A percentile compares a stretch with the other conserved stretches of the same genome.
Evolutionary conservation across 1,139 yeast species (phyloP).

Genomic region (Taiozyma onychis): DNA sequence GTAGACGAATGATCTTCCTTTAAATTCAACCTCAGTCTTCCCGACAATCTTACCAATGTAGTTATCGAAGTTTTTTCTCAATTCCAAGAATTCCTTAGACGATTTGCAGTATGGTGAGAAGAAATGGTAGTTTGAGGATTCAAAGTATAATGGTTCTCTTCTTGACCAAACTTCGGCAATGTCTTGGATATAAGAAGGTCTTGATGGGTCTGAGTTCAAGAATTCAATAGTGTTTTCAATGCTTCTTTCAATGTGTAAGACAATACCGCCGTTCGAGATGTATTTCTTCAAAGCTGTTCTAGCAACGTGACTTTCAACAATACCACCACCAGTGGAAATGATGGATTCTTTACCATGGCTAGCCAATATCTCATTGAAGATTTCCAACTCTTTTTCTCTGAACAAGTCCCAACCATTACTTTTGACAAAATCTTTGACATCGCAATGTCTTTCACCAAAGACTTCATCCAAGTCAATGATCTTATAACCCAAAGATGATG

Average conservation of each 20-base stretch:
- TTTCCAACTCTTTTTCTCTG: slow-evolving; percentile 59
- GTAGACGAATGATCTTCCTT: slow-evolving; percentile 67
- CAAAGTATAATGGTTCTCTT: slow-evolving; percentile 75
- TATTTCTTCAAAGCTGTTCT: slow-evolving; percentile 57
- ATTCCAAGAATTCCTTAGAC: slow-evolving; percentile 47
- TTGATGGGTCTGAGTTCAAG: slow-evolving; percentile 66
- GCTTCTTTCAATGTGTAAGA: slow-evolving; percentile 85
- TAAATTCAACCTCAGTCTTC: slow-evolving; percentile 38
- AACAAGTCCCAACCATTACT: slow-evolving; percentile 82
- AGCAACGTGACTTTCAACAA: slow-evolving; percentile 74
- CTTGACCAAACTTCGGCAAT: slow-evolving; percentile 77
- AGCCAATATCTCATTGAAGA: slow-evolving; percentile 48
- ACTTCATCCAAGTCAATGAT: slow-evolving; percentile 73
- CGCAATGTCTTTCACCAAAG: slow-evolving; percentile 50
- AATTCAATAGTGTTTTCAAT: slow-evolving; percentile 74
- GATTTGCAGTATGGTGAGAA: slow-evolving; percentile 68
- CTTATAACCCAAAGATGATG: slow-evolving; percentile 63
- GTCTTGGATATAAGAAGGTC: slow-evolving; percentile 85
- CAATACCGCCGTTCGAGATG: slow-evolving; percentile 50
- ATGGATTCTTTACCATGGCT: slow-evolving; percentile 47
- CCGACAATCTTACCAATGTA: slow-evolving; percentile 68
- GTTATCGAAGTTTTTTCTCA: slow-evolving; percentile 53
- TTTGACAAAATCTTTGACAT: slow-evolving; percentile 64
- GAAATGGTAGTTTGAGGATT: slow-evolving; percentile 74
- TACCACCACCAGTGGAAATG: slow-evolving; percentile 94